Evolutionary conservation across 139 green algal genomes (phyloP).

Genomic region (Chlamydomonas applanata): DNA sequence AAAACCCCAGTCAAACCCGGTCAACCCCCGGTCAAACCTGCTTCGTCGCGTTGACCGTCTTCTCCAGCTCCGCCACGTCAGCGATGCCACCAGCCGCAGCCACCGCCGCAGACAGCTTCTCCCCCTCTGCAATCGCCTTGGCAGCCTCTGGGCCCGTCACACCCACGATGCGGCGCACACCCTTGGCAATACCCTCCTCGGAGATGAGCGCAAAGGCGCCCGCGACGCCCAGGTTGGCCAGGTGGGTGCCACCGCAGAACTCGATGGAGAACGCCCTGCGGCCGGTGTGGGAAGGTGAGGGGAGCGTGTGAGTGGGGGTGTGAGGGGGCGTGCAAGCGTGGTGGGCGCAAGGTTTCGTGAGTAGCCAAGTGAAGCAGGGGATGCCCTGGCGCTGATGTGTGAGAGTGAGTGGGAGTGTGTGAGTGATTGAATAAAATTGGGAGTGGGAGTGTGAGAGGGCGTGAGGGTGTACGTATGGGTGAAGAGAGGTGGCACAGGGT

Average conservation of each 20-base stretch:
- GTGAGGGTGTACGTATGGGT: no score
- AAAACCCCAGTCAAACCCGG: not conserved
- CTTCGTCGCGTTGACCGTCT: conserved; percentile 53
- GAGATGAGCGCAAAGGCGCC: conserved; percentile 86
- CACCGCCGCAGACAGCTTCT: conserved; percentile 58
- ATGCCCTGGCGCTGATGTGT: no score
- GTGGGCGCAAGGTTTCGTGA: no score
- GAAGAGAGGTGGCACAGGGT: no score
- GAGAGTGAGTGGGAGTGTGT: no score
- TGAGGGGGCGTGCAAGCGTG: no score
- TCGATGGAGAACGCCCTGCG: conserved; percentile 71
- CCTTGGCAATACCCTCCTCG: conserved; percentile 97
- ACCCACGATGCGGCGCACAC: conserved; percentile 85
- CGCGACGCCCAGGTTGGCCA: conserved; percentile 83
- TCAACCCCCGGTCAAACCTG: conserved; percentile 37
- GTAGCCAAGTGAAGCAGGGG: no score
- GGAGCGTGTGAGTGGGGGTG: no score
- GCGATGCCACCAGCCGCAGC: conserved; percentile 35
- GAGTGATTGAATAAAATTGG: no score
- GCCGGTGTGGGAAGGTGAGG: no score
- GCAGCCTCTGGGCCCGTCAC: conserved; percentile 77
- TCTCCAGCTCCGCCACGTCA: conserved; percentile 55
- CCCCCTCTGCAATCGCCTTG: conserved; percentile 63
- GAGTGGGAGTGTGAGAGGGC: no score
- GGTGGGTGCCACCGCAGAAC: conserved; percentile 98